phyloP scores from a whole-genome alignment of 2,329 filamentous ascomycete species.

The Talaromyces funiculosus region DNA sequence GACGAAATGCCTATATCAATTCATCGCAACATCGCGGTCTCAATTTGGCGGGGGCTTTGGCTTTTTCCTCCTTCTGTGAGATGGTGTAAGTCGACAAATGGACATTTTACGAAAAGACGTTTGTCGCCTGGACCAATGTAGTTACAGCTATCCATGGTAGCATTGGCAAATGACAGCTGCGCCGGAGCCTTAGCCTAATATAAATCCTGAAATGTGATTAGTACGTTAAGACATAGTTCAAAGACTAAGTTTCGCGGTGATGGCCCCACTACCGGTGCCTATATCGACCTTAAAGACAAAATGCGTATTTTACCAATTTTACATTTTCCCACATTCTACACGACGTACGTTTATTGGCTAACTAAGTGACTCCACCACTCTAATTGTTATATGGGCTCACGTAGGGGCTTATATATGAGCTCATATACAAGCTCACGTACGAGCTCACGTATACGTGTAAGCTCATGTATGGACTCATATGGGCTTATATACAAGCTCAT shows the following conservation, averaged over 20 bases:
- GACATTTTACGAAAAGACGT: neutral
- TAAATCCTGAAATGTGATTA: neutral
- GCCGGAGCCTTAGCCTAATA: neutral
- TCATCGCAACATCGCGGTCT: neutral
- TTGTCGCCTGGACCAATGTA: neutral
- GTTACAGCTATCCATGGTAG: neutral
- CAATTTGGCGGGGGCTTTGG: neutral
- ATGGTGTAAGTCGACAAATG: neutral
- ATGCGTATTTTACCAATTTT: too few species aligned
- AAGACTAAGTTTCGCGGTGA: neutral
- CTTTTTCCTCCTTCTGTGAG: neutral
- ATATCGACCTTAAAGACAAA: too few species aligned
- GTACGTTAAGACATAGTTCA: neutral
- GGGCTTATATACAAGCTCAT: too few species aligned
- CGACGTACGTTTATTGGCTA: too few species aligned
- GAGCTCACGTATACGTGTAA: too few species aligned
- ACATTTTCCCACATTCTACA: too few species aligned
- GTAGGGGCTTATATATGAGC: too few species aligned
- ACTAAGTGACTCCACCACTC: too few species aligned
- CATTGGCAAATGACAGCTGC: neutral
- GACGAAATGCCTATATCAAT: neutral
- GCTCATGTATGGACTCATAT: too few species aligned
- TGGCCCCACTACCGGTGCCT: too few species aligned
- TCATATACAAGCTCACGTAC: too few species aligned
- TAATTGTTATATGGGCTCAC: too few species aligned